These are phyloP conservation scores for Boletus rubropictus DNA, from an alignment of 768 basidiomycete species.

Conservation along the genomic window DNA sequence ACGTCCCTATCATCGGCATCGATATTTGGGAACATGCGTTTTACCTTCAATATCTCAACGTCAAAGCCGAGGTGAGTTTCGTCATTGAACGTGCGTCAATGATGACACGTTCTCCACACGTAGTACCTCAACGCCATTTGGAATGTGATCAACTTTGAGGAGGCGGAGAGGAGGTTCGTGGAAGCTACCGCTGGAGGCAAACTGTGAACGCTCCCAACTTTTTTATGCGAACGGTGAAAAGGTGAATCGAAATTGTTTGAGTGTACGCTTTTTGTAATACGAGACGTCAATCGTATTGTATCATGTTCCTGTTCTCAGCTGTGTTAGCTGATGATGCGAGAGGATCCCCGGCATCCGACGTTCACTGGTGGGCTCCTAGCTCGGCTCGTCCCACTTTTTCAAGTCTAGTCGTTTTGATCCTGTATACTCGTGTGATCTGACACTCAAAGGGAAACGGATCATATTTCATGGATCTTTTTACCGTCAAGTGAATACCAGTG, in stretches of 20 bases:
- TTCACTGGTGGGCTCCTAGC: no score
- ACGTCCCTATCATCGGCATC: slow-evolving; percentile 81
- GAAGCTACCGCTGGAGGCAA: slow-evolving; percentile 35
- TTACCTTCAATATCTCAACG: slow-evolving; percentile 95
- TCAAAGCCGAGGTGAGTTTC: slow-evolving; percentile 78
- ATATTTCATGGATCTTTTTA: not conserved
- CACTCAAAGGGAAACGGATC: not conserved
- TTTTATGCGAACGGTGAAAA: no score
- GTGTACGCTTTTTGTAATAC: not conserved
- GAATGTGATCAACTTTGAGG: slow-evolving; percentile 65
- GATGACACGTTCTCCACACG: not conserved
- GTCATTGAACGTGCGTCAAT: not conserved
- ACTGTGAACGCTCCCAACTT: slow-evolving; percentile 25
- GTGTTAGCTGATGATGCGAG: no score
- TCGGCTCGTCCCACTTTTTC: not conserved
- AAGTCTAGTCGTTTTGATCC: no score
- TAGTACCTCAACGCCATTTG: slow-evolving; percentile 75
- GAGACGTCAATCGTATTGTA: not conserved
- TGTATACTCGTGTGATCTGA: not conserved
- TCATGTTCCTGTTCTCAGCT: not conserved
- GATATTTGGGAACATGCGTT: slow-evolving; percentile 97
- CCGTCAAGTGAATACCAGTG: not conserved
- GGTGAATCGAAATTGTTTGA: not conserved
- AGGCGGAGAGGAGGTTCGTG: slow-evolving; percentile 60
- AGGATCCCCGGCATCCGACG: no score